Evolutionary conservation across 352 stramenopile genomes (phyloP), one percentile per base, ranked within the genome.

Genomic region (Globisporangium parvum): DNA sequence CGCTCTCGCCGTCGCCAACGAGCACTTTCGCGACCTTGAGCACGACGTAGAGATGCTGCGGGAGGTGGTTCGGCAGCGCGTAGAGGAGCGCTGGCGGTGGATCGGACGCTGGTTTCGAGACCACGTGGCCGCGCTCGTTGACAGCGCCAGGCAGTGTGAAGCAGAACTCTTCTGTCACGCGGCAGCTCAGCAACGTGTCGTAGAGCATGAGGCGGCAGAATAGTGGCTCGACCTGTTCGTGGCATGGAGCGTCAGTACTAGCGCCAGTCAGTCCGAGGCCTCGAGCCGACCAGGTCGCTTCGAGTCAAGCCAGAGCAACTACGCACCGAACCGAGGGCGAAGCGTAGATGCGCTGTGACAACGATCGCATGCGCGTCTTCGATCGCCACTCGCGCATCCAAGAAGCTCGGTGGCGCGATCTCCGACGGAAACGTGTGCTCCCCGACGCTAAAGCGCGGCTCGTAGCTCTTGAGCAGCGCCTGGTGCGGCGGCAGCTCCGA

Each of bases 21-120:
- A 91, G 53, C 3, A 80, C 68, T 46, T 89, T 91, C 5, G 74
- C 72, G 18, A 89, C 66, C 59, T 87, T 90, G 4, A 93, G 58
- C 23, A 93, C 66, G 37, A 89, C 20, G 53, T 78, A 78, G 33
- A 89, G 44, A 57, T 83, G 66, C 47, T 84, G 67, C 1, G 66
- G 53, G 10, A 70, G 60, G 39, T 87, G 66, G 8, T 68, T 81
- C 3, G 79, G 72, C 0, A 90, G 57, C 11, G 73, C 53, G 55
- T 90, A 88, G 24, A 92, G 69, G 0, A 92, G 44, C 0, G 77
- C 77, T 23, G 64, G 48, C 33, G 71, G 50, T 31, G 26, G 14
- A 18, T 24, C 39, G 9, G 47, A n/a, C 10, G 8, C 3, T 12
- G 24, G 40, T 39, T 17, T 48, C 5, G 28, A 11, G 6, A n/a